Conservation (phyloP, 192 early-diverging fungal species). For the Linnemannia zychae region DNA sequence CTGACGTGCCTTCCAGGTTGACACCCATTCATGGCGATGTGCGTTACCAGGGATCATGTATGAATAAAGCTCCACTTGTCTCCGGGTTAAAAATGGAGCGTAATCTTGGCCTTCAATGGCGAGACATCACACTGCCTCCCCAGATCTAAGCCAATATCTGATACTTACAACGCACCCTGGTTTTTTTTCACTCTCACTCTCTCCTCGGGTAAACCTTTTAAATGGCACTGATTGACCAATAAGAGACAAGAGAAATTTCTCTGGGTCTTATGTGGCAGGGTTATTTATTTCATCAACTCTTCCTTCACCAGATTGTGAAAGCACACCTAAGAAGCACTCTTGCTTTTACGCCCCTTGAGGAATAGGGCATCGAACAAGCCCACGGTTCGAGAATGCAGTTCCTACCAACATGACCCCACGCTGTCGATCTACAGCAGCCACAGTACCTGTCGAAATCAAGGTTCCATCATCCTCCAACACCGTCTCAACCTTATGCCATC, state of each 20-base stretch:
- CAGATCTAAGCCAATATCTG: no score
- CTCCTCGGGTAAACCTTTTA: neutral
- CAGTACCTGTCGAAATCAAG: conserved; percentile 28
- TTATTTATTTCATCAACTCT: no score
- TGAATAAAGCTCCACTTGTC: no score
- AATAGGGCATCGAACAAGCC: conserved; percentile 40
- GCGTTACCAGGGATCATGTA: neutral
- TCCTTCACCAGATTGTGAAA: no score
- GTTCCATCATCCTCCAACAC: conserved; percentile 45
- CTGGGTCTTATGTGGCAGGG: neutral
- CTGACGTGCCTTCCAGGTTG: no score
- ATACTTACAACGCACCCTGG: neutral
- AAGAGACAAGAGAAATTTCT: neutral
- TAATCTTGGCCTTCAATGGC: no score
- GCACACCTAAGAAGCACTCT: no score
- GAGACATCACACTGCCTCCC: no score
- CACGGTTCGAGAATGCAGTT: conserved; percentile 20
- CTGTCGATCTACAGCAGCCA: conserved; percentile 47
- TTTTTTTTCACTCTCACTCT: neutral
- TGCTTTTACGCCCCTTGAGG: conserved; percentile 15
- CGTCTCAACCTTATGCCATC: conserved; percentile 12
- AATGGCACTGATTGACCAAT: neutral
- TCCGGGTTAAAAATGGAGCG: no score
- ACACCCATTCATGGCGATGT: neutral
- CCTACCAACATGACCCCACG: conserved; percentile 44